These are phyloP conservation scores for Hymenotorrendiella dingleyae DNA, from an alignment of 2,329 filamentous ascomycete genomes.

Conservation along the genomic window DNA sequence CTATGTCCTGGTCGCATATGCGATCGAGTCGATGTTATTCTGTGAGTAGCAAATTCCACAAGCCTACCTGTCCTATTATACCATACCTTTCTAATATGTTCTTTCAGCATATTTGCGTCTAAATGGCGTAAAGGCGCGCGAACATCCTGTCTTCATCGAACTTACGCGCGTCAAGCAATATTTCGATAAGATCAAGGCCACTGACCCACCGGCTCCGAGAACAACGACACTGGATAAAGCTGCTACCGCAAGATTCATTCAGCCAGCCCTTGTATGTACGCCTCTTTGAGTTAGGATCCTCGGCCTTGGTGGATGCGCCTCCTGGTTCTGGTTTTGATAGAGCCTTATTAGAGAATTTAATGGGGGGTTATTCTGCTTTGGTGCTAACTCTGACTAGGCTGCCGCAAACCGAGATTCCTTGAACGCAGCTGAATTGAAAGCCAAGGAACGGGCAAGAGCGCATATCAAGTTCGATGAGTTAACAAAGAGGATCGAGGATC, in stretches of 20 bases:
- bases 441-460: constrained; percentile 44
- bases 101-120: constrained; percentile 67
- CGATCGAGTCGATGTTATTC: constrained; percentile 86
- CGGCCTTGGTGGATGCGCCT: no score
- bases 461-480: constrained; percentile 40
- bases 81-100: constrained; percentile 10
- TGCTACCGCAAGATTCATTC: constrained; percentile 76
- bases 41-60: constrained; percentile 44
- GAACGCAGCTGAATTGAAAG: constrained; percentile 42
- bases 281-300: not conserved
- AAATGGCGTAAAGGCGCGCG: constrained; percentile 72
- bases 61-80: not conserved
- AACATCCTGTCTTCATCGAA: constrained; percentile 80
- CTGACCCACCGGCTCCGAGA: constrained; percentile 57
- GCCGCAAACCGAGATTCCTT: constrained; percentile 45
- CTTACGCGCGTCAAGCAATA: constrained; percentile 84
- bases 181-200: constrained; percentile 81
- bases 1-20: constrained; percentile 80
- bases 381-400: constrained; percentile 21
- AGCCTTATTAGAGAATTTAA: no score
- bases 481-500: constrained; percentile 32
- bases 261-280: constrained; percentile 63
- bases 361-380: no score
- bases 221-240: constrained; percentile 57
- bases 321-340: no score